These are phyloP conservation scores for Pythium rhizo-oryzae DNA, from an alignment of 352 stramenopile genomes.

Conservation along the genomic window DNA sequence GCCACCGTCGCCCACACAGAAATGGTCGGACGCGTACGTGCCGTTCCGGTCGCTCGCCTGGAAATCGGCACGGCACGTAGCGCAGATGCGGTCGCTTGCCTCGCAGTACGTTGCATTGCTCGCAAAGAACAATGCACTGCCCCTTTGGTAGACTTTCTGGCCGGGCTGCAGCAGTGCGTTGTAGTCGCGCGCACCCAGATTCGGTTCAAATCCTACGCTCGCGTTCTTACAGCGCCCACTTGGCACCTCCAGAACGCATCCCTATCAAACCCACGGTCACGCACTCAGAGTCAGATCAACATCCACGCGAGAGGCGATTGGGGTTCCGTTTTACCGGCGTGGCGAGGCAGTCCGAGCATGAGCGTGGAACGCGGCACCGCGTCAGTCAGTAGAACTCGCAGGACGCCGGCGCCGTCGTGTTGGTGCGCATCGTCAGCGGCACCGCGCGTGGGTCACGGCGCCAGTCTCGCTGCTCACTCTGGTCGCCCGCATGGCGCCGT, in stretches of 20 bases:
- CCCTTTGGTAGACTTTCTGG: background rate
- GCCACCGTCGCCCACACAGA: conserved; percentile 13
- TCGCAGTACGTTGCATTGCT: conserved; percentile 1
- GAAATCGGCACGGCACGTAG: background rate
- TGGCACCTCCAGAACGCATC: background rate
- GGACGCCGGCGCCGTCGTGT: too few species aligned
- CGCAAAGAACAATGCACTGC: background rate
- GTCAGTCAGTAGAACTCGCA: background rate
- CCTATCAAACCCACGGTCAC: background rate
- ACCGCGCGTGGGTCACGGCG: background rate
- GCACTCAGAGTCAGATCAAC: background rate
- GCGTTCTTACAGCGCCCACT: too few species aligned
- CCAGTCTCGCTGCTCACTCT: too few species aligned
- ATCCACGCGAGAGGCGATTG: too few species aligned
- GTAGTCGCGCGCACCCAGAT: background rate
- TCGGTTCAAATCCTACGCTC: too few species aligned
- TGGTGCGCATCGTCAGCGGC: background rate
- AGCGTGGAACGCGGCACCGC: background rate
- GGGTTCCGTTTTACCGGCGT: too few species aligned
- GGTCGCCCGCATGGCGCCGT: background rate
- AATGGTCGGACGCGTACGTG: conserved; percentile 8
- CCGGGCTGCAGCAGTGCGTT: background rate
- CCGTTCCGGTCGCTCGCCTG: background rate
- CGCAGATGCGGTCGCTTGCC: conserved; percentile 1
- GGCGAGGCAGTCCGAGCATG: background rate